Base-by-base conservation (phyloP, 2,329 filamentous ascomycete species). In the Colletotrichum chlorophyti region DNA sequence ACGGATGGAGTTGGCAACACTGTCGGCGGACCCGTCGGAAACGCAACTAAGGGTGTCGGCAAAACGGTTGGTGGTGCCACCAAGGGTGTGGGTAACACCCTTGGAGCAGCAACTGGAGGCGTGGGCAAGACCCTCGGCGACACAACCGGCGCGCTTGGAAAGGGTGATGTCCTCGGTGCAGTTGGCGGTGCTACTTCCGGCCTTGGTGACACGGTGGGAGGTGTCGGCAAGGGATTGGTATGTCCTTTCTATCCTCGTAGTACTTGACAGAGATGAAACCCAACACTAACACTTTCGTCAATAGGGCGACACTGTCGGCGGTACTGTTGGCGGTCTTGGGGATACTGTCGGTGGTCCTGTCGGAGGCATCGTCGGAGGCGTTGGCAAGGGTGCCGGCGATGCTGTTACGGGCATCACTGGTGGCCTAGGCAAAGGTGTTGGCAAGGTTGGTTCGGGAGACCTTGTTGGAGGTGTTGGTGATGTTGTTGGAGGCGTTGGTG, bases 191-290 rank as follows among this genome's bases (percentile, higher is more conserved):
- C 45, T 6, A 60, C 57, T 3, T 12, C 27, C 2, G 57, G 57
- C 9, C 38, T 60, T 9, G 57, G 57, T 3, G 27, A 60, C n/a
- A 60, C 57, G 9, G 57, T 60, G 4, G 57, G 57, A 4, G 57
- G 57, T 7, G 57, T 60, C 11, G 57, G 57, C 27, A 60, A 60
- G 38, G 57, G 57, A 50, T 29, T 60, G 37, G 57, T 60, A 23
- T 31, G 51, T 40, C 15, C 19, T n/a, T n/a, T n/a, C n/a, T n/a
- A 6, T 5, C 9, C 15, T 31, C 12, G n/a, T 23, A 42, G 24
- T 10, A 27, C 15, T 40, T 12, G 37, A 3, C 12, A 24, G n/a
- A n/a, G n/a, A n/a, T n/a, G n/a, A n/a, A n/a, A n/a, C n/a, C n/a
- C n/a, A n/a, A n/a, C n/a, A n/a, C n/a, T n/a, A n/a, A n/a, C n/a